Conservation (phyloP, 352 stramenopile genomes). For the Salisapilia sapeloensis region DNA sequence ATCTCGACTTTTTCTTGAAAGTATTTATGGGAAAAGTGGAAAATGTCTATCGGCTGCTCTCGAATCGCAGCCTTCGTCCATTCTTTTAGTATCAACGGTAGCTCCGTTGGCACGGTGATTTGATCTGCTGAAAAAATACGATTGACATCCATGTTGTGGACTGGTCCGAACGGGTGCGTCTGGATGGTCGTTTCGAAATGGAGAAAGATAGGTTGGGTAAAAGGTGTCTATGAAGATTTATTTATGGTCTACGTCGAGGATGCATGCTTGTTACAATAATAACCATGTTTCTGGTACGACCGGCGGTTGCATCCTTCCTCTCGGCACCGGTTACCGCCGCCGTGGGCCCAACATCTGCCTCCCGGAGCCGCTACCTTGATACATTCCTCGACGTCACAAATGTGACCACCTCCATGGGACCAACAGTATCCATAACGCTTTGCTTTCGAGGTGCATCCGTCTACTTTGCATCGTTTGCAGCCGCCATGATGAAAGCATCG, state of each 20-base stretch:
- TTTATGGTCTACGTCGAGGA: too few relatives aligned
- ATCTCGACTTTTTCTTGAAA: conserved; percentile 67
- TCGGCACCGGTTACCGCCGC: conserved; percentile 22
- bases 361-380: conserved; percentile 17
- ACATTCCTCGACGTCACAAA: conserved; percentile 16
- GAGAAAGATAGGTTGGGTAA: too few relatives aligned
- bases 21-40: conserved; percentile 70
- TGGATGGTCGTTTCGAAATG: too few relatives aligned
- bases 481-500: conserved; percentile 23
- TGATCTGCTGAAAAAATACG: conserved; percentile 87
- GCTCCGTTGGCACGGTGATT: conserved; percentile 75
- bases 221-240: too few relatives aligned
- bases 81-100: conserved; percentile 79
- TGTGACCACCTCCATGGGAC: conserved; percentile 17
- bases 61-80: conserved; percentile 84
- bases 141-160: conserved; percentile 75
- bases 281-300: conserved; percentile 28
- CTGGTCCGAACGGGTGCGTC: too few relatives aligned
- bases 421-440: conserved; percentile 24
- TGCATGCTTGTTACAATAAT: conserved; percentile 23
- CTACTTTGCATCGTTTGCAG: conserved; percentile 14
- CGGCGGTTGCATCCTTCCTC: conserved; percentile 23
- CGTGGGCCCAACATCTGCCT: conserved; percentile 20
- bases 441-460: conserved; percentile 14
- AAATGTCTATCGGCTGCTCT: conserved; percentile 51